Evolutionary conservation across 2,329 filamentous ascomycete species (phyloP).

Genomic region (Sarocladium strictum): DNA sequence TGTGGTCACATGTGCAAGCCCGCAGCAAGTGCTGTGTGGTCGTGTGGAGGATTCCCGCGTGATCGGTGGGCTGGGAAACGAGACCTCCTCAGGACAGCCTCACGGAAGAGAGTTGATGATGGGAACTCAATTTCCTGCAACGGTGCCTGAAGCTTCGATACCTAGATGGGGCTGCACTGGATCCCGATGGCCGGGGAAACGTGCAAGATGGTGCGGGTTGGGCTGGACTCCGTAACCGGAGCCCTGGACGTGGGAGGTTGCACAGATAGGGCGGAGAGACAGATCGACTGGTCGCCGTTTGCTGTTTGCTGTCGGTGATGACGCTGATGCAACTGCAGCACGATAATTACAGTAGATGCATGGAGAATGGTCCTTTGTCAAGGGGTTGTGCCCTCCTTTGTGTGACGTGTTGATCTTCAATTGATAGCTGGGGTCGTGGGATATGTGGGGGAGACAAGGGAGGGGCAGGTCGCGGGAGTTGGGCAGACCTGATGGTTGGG

Average conservation of each 20-base stretch:
- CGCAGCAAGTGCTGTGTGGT: not conserved
- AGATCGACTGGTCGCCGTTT: not conserved
- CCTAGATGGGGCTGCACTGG: not conserved
- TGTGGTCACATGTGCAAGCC: not conserved
- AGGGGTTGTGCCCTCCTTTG: not conserved
- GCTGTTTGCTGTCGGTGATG: not conserved
- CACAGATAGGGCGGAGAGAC: not conserved
- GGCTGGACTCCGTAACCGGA: not conserved
- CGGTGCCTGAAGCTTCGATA: not conserved
- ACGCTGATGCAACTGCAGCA: not conserved
- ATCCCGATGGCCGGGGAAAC: not conserved
- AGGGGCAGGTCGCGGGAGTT: not conserved
- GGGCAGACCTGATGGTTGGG: not conserved
- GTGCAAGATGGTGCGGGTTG: not conserved
- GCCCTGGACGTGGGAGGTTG: not conserved
- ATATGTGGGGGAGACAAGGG: not conserved
- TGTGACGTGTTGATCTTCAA: constrained; percentile 2
- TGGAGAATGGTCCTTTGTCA: not conserved
- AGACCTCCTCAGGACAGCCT: not conserved
- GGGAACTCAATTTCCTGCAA: not conserved
- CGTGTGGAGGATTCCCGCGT: not conserved
- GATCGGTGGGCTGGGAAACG: not conserved
- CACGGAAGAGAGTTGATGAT: not conserved
- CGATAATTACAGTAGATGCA: not conserved
- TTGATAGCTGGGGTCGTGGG: not conserved